A percentile compares a stretch with the other conserved stretches of the same genome.
phyloP scores from a whole-genome alignment of 1,284 basidiomycete genomes.

The Calocybe gambosa region DNA sequence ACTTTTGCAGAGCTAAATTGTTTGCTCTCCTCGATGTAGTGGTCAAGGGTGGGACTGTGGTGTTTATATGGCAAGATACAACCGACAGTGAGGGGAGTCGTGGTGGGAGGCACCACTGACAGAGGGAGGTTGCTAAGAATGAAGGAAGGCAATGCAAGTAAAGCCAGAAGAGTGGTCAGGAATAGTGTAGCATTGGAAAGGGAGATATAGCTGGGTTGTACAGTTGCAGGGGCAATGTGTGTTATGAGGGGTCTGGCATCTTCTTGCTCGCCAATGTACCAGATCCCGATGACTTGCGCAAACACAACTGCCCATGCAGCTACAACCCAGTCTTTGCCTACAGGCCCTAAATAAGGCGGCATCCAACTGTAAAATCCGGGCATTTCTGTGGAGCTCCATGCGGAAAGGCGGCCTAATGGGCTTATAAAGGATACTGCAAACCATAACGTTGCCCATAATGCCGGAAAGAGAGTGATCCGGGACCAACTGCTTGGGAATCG shows the following conservation, averaged over 20 bases:
- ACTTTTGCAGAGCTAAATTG: conserved; percentile 43
- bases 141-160: conserved; percentile 54
- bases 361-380: conserved; percentile 57
- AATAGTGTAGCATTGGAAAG: conserved; percentile 21
- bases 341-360: conserved; percentile 47
- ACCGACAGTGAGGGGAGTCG: conserved; percentile 53
- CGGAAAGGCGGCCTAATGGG: conserved; percentile 62
- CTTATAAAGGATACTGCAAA: conserved; percentile 42
- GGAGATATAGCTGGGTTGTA: conserved; percentile 12
- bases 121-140: conserved; percentile 35
- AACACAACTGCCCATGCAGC: conserved; percentile 67
- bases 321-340: conserved; percentile 61
- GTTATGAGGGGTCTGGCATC: conserved; percentile 20
- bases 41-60: conserved; percentile 39
- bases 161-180: conserved; percentile 36
- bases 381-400: conserved; percentile 58
- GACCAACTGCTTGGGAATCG: conserved; percentile 31
- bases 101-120: conserved; percentile 33
- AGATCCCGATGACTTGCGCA: conserved; percentile 44
- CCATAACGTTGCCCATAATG: conserved; percentile 62
- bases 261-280: conserved; percentile 45
- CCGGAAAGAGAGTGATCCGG: conserved; percentile 55
- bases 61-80: conserved; percentile 55
- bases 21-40: conserved; percentile 53
- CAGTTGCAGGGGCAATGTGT: conserved; percentile 13